A percentile compares a stretch with the other conserved stretches of the same genome.
Conservation (phyloP, 768 basidiomycete species). For the Trametes villosa region DNA sequence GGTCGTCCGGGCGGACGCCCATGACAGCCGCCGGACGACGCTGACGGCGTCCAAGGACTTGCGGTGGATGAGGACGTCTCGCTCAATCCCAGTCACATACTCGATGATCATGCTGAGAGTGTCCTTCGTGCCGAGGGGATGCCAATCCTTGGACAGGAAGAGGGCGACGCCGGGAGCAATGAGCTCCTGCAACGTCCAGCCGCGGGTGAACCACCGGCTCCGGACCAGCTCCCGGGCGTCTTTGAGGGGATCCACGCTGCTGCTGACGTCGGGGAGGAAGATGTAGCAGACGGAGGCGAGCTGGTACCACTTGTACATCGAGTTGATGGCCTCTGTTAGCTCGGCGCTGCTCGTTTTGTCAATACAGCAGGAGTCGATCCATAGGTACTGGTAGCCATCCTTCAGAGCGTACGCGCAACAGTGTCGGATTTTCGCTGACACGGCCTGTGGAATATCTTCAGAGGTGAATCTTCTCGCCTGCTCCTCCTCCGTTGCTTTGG, state of each 20-base stretch:
- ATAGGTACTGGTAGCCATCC: constrained; percentile 2
- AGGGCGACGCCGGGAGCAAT: constrained; percentile 4
- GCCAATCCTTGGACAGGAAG: constrained; percentile 7
- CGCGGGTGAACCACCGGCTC: constrained; percentile 12
- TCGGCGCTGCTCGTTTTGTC: constrained; percentile 24
- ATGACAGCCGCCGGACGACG: constrained; percentile 14
- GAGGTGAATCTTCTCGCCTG: background rate
- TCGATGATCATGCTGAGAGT: constrained; percentile 8
- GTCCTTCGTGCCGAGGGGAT: constrained; percentile 4
- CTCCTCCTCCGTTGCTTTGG: background rate
- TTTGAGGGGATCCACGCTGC: background rate
- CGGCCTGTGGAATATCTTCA: background rate
- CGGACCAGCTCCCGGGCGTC: constrained; percentile 2
- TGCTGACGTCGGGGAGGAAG: constrained; percentile 9
- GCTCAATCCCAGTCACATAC: constrained; percentile 9
- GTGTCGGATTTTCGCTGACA: constrained; percentile 11
- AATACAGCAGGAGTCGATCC: constrained; percentile 20
- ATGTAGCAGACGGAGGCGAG: constrained; percentile 9
- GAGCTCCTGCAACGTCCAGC: constrained; percentile 17
- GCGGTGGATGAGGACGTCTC: background rate
- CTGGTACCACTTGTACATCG: constrained; percentile 19
- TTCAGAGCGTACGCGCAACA: constrained; percentile 10
- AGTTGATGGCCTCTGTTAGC: constrained; percentile 21
- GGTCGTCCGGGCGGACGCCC: constrained; percentile 15
- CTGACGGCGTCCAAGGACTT: constrained; percentile 1